Conservation (phyloP, 768 basidiomycete genomes). For the Russula earlei region DNA sequence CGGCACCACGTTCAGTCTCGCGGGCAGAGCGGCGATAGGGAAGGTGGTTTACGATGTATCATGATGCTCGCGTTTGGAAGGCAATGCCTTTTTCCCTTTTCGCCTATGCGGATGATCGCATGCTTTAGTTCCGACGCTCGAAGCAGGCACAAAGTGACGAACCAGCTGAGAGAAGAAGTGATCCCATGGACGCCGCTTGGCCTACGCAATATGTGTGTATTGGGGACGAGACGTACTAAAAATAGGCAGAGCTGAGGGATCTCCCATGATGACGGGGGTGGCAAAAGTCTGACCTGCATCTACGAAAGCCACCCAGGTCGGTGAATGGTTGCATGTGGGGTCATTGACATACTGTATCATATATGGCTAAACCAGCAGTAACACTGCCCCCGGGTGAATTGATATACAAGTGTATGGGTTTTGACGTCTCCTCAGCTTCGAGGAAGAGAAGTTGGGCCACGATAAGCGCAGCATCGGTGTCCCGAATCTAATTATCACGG, state of each 20-base stretch:
- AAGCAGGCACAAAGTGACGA: constrained; percentile 14
- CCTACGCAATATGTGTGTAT: constrained; percentile 97
- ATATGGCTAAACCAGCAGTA: constrained; percentile 92
- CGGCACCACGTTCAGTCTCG: background rate
- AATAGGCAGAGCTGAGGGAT: background rate
- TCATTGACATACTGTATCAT: constrained; percentile 71
- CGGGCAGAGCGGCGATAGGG: constrained; percentile 10
- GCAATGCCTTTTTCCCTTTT: constrained; percentile 83
- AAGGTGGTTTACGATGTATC: constrained; percentile 75
- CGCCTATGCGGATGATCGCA: constrained; percentile 36
- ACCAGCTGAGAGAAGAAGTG: constrained; percentile 81
- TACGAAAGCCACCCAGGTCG: background rate
- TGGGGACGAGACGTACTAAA: constrained; percentile 78
- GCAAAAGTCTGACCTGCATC: constrained; percentile 49
- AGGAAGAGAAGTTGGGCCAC: constrained; percentile 92
- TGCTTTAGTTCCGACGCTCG: background rate
- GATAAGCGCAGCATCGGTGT: constrained; percentile 77
- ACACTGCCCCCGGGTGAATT: constrained; percentile 96
- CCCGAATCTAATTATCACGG: constrained; percentile 56
- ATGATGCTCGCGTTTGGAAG: constrained; percentile 93
- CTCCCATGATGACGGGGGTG: background rate
- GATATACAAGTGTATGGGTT: constrained; percentile 94
- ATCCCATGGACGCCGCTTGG: constrained; percentile 94
- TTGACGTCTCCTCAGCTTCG: constrained; percentile 89
- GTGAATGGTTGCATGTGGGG: too few species aligned